These are phyloP conservation scores for Septoria petroselini DNA, from an alignment of 2,329 filamentous ascomycete species.

Conservation along the genomic window DNA sequence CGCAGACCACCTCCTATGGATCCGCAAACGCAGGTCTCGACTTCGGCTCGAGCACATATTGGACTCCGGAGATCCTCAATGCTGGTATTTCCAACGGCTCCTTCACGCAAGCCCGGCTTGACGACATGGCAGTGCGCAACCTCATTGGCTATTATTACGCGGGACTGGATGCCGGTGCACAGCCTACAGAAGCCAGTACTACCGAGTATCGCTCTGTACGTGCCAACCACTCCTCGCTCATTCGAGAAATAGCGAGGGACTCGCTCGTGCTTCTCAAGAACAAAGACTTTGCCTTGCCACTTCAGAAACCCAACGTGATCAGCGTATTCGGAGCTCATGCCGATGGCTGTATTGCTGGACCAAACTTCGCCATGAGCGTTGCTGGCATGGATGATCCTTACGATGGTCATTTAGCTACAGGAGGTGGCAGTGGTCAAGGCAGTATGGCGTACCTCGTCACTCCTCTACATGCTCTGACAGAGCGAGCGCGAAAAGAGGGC, in stretches of 20 bases:
- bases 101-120: constrained; percentile 31
- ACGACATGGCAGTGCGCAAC: constrained; percentile 38
- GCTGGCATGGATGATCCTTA: constrained; percentile 19
- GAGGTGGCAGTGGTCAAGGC: constrained; percentile 21
- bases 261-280: constrained; percentile 59
- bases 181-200: constrained; percentile 13
- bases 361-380: constrained; percentile 20
- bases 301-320: constrained; percentile 45
- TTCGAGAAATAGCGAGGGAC: constrained; percentile 14
- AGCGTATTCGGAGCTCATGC: constrained; percentile 38
- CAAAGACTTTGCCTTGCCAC: constrained; percentile 52
- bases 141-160: constrained; percentile 24
- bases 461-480: constrained; percentile 15
- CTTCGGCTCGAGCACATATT: constrained; percentile 30
- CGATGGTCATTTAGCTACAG: constrained; percentile 21
- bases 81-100: constrained; percentile 37
- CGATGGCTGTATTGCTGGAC: constrained; percentile 14
- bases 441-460: constrained; percentile 18
- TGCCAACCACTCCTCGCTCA: constrained; percentile 19
- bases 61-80: constrained; percentile 29
- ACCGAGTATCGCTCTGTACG: constrained; percentile 20
- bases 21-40: constrained; percentile 34
- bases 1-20: constrained; percentile 31
- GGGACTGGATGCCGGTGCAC: constrained; percentile 20
- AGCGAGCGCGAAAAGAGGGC: constrained; percentile 16